Percentiles rank a stretch among this genome's conserved stretches.
These are phyloP conservation scores for Ophiostoma tasmaniense DNA, from an alignment of 2,329 filamentous ascomycete genomes.

Conservation along the genomic window DNA sequence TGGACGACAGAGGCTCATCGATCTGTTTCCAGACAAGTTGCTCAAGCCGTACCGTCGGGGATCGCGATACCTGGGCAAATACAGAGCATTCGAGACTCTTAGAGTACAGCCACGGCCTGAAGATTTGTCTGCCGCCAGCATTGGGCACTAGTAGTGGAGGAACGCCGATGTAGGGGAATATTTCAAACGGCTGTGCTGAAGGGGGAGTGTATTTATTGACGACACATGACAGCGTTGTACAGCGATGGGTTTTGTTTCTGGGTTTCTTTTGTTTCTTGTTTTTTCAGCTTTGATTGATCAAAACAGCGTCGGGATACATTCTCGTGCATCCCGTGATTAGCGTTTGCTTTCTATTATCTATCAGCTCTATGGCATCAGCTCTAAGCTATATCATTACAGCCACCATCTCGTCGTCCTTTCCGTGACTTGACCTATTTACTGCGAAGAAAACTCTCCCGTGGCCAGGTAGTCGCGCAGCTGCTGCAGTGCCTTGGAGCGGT, in stretches of 20 bases:
- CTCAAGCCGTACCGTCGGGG: slow-evolving; percentile 69
- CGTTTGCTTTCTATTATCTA: background rate
- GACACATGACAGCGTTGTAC: background rate
- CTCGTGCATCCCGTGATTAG: background rate
- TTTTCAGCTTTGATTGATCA: background rate
- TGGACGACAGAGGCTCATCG: slow-evolving; percentile 35
- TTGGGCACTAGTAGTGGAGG: background rate
- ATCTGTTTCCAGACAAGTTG: slow-evolving; percentile 41
- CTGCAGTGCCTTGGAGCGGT: slow-evolving; percentile 76
- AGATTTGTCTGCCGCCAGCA: background rate
- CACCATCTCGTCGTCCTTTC: background rate
- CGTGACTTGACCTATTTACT: background rate
- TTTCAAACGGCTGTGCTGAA: background rate
- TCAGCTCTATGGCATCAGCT: background rate
- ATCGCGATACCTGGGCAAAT: slow-evolving; percentile 56
- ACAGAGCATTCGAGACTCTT: slow-evolving; percentile 71
- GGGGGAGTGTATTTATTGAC: background rate
- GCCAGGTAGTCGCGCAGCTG: slow-evolving; percentile 80
- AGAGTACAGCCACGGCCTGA: slow-evolving; percentile 38
- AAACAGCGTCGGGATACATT: background rate
- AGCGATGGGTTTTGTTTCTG: background rate
- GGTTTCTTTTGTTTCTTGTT: background rate
- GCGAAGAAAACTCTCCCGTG: slow-evolving; percentile 26
- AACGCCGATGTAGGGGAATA: background rate
- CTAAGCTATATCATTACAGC: background rate